Conservation (phyloP, 2,329 filamentous ascomycete species). For the Paecilomyces variotii region DNA sequence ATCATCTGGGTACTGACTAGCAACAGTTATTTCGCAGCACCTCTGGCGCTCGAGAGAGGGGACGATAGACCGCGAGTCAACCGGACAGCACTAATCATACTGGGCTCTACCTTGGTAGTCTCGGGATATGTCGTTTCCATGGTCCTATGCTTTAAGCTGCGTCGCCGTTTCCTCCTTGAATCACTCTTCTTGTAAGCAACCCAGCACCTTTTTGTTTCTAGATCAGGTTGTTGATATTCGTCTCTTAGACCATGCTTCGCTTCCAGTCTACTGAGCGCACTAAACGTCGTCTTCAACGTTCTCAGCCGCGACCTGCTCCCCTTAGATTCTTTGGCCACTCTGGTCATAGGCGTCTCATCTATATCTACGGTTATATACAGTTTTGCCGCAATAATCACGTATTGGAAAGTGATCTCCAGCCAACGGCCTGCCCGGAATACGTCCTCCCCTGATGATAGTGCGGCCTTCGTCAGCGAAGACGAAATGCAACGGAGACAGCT, state of each 20-base stretch:
- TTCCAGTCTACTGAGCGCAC: constrained; percentile 22
- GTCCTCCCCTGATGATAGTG: constrained; percentile 3
- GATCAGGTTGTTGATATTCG: neutral
- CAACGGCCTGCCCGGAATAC: constrained; percentile 4
- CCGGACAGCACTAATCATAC: constrained; percentile 14
- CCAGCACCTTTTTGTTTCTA: neutral
- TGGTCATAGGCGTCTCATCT: constrained; percentile 19
- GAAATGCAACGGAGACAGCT: constrained; percentile 34
- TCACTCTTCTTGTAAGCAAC: constrained; percentile 24
- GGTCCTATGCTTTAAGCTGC: constrained; percentile 16
- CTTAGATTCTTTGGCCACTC: constrained; percentile 16
- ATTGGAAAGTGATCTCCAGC: constrained; percentile 9
- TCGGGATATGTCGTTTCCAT: constrained; percentile 18
- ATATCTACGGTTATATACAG: constrained; percentile 21
- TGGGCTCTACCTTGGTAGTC: constrained; percentile 19
- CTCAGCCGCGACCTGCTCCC: constrained; percentile 19
- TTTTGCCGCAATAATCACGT: constrained; percentile 18
- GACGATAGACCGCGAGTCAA: constrained; percentile 12
- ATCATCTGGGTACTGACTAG: neutral
- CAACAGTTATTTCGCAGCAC: constrained; percentile 21
- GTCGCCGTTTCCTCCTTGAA: constrained; percentile 18
- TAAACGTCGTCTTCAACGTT: constrained; percentile 28
- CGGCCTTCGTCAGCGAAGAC: constrained; percentile 23
- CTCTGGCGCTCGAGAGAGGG: constrained; percentile 19
- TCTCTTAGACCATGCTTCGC: constrained; percentile 12